phyloP scores from a whole-genome alignment of 2,329 filamentous ascomycete species.

The Stagonosporopsis cucurbitacearum region DNA sequence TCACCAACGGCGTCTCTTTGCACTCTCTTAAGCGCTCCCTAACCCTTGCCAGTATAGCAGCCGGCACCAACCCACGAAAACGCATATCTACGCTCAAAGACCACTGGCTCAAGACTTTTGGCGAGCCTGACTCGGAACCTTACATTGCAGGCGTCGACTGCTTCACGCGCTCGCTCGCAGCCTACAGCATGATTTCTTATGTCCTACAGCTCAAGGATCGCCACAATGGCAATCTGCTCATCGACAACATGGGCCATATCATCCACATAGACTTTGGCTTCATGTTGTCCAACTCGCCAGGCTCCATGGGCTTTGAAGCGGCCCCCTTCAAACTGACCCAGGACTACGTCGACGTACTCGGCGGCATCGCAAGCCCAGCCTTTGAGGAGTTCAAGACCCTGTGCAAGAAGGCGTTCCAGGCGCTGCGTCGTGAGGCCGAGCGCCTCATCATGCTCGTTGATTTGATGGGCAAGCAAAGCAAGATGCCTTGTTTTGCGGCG shows the following conservation, averaged over 20 bases:
- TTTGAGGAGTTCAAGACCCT: conserved; percentile 78
- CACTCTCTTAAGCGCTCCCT: conserved; percentile 84
- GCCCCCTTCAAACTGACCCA: conserved; percentile 86
- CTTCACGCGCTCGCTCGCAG: conserved; percentile 81
- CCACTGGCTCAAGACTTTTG: conserved; percentile 82
- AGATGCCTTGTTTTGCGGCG: conserved; percentile 80
- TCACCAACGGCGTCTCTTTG: conserved; percentile 86
- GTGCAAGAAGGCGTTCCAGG: conserved; percentile 86
- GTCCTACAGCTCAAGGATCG: conserved; percentile 84
- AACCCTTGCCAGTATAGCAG: conserved; percentile 75
- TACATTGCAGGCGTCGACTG: conserved; percentile 76
- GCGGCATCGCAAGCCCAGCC: conserved; percentile 71
- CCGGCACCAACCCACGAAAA: conserved; percentile 74
- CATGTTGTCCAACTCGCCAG: conserved; percentile 86
- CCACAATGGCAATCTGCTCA: conserved; percentile 85
- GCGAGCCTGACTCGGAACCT: conserved; percentile 69
- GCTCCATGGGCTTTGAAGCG: conserved; percentile 83
- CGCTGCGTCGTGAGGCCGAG: conserved; percentile 78
- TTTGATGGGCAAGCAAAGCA: conserved; percentile 83
- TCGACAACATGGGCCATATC: conserved; percentile 85
- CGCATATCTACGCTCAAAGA: conserved; percentile 81
- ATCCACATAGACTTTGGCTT: conserved; percentile 91
- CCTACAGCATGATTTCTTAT: conserved; percentile 86
- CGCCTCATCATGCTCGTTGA: conserved; percentile 81
- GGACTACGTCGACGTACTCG: conserved; percentile 84